A percentile compares a stretch with the other conserved stretches of the same genome.
Evolutionary conservation across 2,329 filamentous ascomycete species (phyloP).

Genomic region (Colletotrichum sp.): DNA sequence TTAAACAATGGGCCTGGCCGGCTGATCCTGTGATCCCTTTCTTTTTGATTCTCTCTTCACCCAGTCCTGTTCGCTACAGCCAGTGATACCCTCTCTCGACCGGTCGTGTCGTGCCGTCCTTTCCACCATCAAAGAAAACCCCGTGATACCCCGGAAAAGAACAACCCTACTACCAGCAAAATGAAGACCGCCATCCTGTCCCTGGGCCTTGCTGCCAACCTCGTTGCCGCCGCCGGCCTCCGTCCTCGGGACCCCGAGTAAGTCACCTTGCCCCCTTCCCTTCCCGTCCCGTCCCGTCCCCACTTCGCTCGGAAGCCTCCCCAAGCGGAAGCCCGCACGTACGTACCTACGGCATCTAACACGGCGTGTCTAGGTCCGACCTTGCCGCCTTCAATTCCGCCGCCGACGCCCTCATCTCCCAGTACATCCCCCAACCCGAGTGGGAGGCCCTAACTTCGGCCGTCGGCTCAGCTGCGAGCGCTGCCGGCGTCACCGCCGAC

Average conservation of each 20-base stretch:
- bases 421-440: slow-evolving; percentile 31
- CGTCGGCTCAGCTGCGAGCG: slow-evolving; percentile 29
- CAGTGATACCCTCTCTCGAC: neutral
- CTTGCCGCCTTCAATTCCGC: slow-evolving; percentile 28
- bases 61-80: neutral
- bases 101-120: neutral
- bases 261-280: neutral
- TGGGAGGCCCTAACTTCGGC: slow-evolving; percentile 26
- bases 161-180: neutral
- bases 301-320: neutral
- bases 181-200: slow-evolving; percentile 10
- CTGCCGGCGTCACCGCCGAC: slow-evolving; percentile 30
- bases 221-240: slow-evolving; percentile 4
- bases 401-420: slow-evolving; percentile 30
- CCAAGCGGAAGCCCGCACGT: neutral
- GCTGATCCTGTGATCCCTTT: neutral
- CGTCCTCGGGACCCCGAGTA: slow-evolving; percentile 5
- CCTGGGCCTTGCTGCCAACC: slow-evolving; percentile 8
- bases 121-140: neutral
- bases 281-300: neutral
- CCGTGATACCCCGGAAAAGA: neutral
- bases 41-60: neutral
- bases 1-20: neutral
- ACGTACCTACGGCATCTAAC: neutral
- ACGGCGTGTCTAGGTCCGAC: slow-evolving; percentile 1